Conservation (phyloP, 768 basidiomycete species). For the Scleroderma bovista region DNA sequence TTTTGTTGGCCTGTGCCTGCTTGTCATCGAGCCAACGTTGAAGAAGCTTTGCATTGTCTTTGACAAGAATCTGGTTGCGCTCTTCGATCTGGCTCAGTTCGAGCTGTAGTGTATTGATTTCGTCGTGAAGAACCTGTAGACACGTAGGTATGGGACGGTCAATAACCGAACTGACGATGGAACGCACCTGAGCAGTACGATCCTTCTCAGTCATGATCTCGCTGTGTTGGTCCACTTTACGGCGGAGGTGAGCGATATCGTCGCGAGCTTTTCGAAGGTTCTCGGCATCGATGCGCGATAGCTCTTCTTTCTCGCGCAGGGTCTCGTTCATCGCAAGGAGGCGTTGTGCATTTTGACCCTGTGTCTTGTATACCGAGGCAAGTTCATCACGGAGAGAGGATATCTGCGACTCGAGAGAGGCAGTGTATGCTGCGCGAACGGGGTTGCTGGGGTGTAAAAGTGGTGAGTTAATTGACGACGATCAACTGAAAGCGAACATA, state of each 20-base stretch:
- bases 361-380: constrained; percentile 92
- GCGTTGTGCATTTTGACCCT: constrained; percentile 92
- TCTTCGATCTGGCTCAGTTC: constrained; percentile 89
- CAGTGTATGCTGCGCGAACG: constrained; percentile 81
- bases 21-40: constrained; percentile 97
- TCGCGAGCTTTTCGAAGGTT: constrained; percentile 71
- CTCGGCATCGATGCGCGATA: constrained; percentile 76
- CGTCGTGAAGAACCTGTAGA: constrained; percentile 84
- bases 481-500: constrained; percentile 30
- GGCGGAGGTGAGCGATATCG: constrained; percentile 61
- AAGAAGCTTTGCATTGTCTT: constrained; percentile 91
- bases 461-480: background rate
- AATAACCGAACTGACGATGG: too few species aligned
- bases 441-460: constrained; percentile 52
- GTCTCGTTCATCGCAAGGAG: constrained; percentile 93
- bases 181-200: constrained; percentile 73
- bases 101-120: constrained; percentile 86
- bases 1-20: constrained; percentile 85
- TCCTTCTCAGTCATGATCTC: constrained; percentile 89
- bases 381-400: constrained; percentile 88
- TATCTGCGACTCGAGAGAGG: constrained; percentile 91
- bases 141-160: background rate
- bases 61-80: constrained; percentile 78
- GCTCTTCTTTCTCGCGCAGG: constrained; percentile 87
- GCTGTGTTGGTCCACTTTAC: constrained; percentile 77